Percentiles rank a stretch among this genome's conserved stretches.
These are phyloP conservation scores for Drechslera avenae DNA, from an alignment of 2,329 filamentous ascomycete species.

Conservation along the genomic window DNA sequence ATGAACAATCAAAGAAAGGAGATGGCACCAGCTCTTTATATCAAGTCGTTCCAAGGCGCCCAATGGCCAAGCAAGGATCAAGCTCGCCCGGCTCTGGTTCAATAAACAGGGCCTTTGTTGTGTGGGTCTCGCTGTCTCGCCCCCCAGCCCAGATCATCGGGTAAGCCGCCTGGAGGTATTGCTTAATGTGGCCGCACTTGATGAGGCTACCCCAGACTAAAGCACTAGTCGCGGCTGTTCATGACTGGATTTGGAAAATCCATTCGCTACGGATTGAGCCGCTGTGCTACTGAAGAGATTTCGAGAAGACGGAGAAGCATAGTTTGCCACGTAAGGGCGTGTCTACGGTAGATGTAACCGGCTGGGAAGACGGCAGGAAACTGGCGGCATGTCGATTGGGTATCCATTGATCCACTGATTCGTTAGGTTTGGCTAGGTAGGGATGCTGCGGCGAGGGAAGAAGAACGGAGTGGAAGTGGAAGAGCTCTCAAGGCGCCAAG, in stretches of 20 bases:
- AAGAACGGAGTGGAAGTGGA: constrained; percentile 14
- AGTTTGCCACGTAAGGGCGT: constrained; percentile 3
- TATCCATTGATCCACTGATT: constrained; percentile 8
- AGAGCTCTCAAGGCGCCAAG: constrained; percentile 30
- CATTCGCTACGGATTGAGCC: constrained; percentile 6
- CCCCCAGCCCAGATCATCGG: constrained; percentile 18
- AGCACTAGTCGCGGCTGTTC: constrained; percentile 7
- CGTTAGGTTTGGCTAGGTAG: constrained; percentile 22
- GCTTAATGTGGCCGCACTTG: constrained; percentile 16
- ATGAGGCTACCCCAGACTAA: constrained; percentile 15
- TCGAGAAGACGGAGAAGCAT: constrained; percentile 2
- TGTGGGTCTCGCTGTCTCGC: constrained; percentile 21
- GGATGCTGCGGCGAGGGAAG: background rate
- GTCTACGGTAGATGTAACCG: no score
- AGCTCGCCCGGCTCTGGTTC: constrained; percentile 18
- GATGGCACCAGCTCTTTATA: constrained; percentile 28
- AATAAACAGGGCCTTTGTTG: constrained; percentile 24
- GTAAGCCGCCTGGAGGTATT: constrained; percentile 19
- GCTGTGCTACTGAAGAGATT: background rate
- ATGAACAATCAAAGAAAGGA: constrained; percentile 3
- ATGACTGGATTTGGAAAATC: constrained; percentile 14
- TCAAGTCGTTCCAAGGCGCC: constrained; percentile 12
- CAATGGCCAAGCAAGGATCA: constrained; percentile 12
- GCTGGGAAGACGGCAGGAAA: constrained; percentile 12
- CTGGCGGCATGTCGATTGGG: constrained; percentile 20